Percentiles rank a stretch among this genome's conserved stretches.
Evolutionary conservation across 2,329 filamentous ascomycete species (phyloP).

Genomic region (Colletotrichum tanaceti): DNA sequence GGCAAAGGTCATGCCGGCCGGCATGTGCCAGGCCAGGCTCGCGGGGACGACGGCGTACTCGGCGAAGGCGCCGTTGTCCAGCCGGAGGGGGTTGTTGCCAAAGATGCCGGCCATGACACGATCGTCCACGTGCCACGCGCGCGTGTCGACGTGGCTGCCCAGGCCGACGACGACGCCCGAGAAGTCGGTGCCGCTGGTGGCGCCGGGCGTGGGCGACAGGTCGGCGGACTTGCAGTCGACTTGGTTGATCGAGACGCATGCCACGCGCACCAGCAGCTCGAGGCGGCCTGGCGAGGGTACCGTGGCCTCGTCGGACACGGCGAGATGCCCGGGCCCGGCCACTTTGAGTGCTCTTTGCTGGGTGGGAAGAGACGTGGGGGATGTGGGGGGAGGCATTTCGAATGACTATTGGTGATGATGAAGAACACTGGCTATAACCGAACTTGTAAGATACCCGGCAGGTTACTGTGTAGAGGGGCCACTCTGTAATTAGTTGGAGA

Average conservation of each 20-base stretch:
- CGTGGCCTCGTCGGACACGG: neutral
- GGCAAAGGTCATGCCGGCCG: neutral
- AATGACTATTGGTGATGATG: too few relatives aligned
- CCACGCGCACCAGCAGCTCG: constrained; percentile 9
- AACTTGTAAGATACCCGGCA: too few relatives aligned
- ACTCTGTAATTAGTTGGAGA: too few relatives aligned
- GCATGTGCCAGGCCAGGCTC: constrained; percentile 37
- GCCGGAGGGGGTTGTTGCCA: constrained; percentile 31
- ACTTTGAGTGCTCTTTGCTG: constrained; percentile 5
- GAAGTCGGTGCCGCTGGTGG: constrained; percentile 42
- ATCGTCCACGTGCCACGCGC: constrained; percentile 9
- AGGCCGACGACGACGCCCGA: constrained; percentile 35
- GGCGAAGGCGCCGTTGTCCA: constrained; percentile 40
- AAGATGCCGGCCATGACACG: constrained; percentile 34
- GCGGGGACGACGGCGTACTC: constrained; percentile 37
- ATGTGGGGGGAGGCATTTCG: neutral
- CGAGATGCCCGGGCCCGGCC: neutral
- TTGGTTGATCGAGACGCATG: constrained; percentile 39
- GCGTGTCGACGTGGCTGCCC: neutral
- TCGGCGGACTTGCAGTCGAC: constrained; percentile 43
- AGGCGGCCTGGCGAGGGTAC: neutral
- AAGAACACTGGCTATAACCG: too few relatives aligned
- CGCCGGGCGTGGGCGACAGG: constrained; percentile 40
- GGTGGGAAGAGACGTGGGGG: neutral
- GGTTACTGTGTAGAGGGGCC: too few relatives aligned